Base-by-base conservation (phyloP, 805 yeast genomes). In the Brettanomyces anomalus region DNA sequence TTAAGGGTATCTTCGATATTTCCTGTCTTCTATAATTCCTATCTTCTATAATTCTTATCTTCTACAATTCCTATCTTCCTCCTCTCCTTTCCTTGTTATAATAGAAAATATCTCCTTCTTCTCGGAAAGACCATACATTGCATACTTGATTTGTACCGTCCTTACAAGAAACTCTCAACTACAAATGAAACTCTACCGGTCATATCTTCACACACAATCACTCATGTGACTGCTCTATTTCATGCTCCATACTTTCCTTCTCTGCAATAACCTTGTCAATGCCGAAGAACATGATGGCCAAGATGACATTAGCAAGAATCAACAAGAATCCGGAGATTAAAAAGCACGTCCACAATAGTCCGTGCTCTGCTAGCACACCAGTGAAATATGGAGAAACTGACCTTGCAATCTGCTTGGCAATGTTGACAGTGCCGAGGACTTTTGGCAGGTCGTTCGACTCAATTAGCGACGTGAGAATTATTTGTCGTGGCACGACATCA, bases 401-500 rank as follows among this genome's bases (percentile, higher is more conserved):
- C 46, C 95, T 70, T 0, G 95, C 94, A 49, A 85, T 71, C 1
- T 96, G 89, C 59, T 87, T 86, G 20, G 83, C 87, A 33, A 88
- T 79, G 55, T 87, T 88, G 8, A 88, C 95, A 2, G 84, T 67
- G 2, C 96, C 96, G 78, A 88, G 72, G 1, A 83, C 88, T 51
- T 70, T 74, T 3, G 95, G 79, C 39, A 89, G 65, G 39, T 85
- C 93, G 10, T 67, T 60, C n/a, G 59, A 46, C 11, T 73, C 71
- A 33, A 88, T 77, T 17, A 86, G 66, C 2, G 84, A 71, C 0
- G 94, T 79, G 40, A 88, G 62, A 34, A 88, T 67, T 7, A 87
- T 76, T 61, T 87, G 96, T 41, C 97, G 74, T 5, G 96, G 96
- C 3, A 87, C 93, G 24, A 87, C 95, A 57, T 88, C 97, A 89